Percentiles rank a stretch among this genome's conserved stretches.
Evolutionary conservation across 305 asterid species (phyloP).

Genomic region (Andrographis paniculata): DNA sequence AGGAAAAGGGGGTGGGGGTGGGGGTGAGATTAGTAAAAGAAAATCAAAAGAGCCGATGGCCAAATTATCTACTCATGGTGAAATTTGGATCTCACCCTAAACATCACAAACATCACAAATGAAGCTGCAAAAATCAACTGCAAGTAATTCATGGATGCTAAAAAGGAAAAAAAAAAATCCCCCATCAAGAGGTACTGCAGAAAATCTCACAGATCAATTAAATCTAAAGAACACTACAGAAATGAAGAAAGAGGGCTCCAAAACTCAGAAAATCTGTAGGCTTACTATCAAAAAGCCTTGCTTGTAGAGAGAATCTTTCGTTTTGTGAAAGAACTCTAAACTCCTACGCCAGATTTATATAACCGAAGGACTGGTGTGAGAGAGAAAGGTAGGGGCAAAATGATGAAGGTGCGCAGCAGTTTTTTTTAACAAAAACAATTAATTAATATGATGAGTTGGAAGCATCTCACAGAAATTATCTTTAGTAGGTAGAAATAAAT

Average conservation of each 20-base stretch:
- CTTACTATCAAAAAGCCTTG: constrained; percentile 1
- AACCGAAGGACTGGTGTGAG: constrained; percentile 11
- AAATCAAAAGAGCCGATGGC: too few species aligned
- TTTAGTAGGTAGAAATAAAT: constrained; percentile 37
- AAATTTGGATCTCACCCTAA: too few species aligned
- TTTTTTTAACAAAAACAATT: constrained; percentile 16
- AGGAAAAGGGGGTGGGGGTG: background rate
- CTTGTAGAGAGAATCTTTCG: constrained; percentile 8
- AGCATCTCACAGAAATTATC: constrained; percentile 24
- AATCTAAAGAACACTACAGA: background rate
- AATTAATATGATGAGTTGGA: constrained; percentile 29
- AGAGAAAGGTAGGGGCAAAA: constrained; percentile 15
- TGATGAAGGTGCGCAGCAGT: constrained; percentile 25
- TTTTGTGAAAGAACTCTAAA: constrained; percentile 10
- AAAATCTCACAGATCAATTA: constrained; percentile 9
- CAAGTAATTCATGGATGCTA: background rate
- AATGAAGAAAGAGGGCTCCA: too few species aligned
- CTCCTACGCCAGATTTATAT: constrained; percentile 19
- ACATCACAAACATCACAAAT: background rate
- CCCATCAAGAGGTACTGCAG: background rate
- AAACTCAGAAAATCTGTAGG: too few species aligned
- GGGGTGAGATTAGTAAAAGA: background rate
- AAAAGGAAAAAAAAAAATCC: background rate
- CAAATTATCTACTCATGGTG: too few species aligned
- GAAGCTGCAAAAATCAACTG: background rate